Evolutionary conservation across 495 filamentous ascomycete species (phyloP), one percentile per base, ranked within the genome.

Genomic region (Rhizodiscina lignyota): DNA sequence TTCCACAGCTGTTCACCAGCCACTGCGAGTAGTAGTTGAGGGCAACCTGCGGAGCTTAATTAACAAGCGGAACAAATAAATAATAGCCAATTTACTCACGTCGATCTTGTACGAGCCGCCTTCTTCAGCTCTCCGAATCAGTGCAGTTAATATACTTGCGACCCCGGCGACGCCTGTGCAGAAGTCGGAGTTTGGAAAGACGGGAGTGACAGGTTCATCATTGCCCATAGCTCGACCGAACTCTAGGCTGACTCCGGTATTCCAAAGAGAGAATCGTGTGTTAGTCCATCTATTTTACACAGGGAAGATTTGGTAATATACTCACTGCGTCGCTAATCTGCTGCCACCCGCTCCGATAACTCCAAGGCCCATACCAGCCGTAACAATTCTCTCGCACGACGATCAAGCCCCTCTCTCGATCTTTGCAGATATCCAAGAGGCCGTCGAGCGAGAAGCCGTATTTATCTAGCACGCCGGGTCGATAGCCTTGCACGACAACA

Each of bases 401-500:
- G 10, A 74, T 52, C 30, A 70, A 57, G 4, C 68, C 68, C 4
- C 50, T 42, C 0, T 48, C 53, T 8, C 66, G 52, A 23, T 61
- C 48, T 38, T 53, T 59, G 1, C 54, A 60, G 19, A 72, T 34
- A n/a, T 66, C 60, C 2, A 69, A 50, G n/a, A 73, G 54, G 16
- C 56, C 55, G 2, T 59, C 42, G 6, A 61, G 43, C 3, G 66
- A 63, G 35, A 70, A 63, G 0, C 71, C 70, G 23, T 62, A 60
- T 16, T 61, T 60, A 3, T 66, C 66, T 5, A 73, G 40, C 2
- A 56, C 63, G 0, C 60, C 60, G 0, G 61, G 62, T 0, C 70
- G 62, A 39, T 71, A 75, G 0, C 68, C 70, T 32, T 70, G 59
- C n/a, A 75, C 44, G 16, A 75, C 65, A 4, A 73, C 59, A 45